These are phyloP conservation scores for Mucor circinelloides DNA, from an alignment of 371 early-diverging fungal species.

Conservation along the genomic window DNA sequence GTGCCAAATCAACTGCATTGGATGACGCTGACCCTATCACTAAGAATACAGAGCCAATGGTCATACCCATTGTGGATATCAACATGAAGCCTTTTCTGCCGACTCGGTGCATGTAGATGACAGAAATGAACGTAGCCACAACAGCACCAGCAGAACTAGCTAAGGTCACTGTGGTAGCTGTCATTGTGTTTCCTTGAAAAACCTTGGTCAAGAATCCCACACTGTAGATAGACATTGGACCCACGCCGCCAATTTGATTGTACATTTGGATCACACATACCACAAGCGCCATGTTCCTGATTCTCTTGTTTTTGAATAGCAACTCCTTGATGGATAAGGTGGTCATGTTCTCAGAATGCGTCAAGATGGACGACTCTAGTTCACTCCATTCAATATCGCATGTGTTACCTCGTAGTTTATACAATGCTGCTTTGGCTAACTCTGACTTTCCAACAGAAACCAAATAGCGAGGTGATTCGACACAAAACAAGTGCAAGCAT, in stretches of 20 bases:
- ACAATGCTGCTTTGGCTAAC: slow-evolving; percentile 55
- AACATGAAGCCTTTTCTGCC: slow-evolving; percentile 51
- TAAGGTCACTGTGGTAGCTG: slow-evolving; percentile 40
- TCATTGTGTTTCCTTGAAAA: slow-evolving; percentile 24
- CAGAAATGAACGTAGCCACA: slow-evolving; percentile 35
- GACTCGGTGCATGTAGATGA: slow-evolving; percentile 42
- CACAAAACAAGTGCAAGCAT: slow-evolving; percentile 57
- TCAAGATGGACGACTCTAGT: slow-evolving; percentile 27
- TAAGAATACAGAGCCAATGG: slow-evolving; percentile 36
- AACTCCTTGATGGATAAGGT: slow-evolving; percentile 37
- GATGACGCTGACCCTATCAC: slow-evolving; percentile 35
- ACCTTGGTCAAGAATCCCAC: slow-evolving; percentile 26
- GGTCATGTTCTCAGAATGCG: slow-evolving; percentile 8
- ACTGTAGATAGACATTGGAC: slow-evolving; percentile 46
- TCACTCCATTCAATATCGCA: slow-evolving; percentile 16
- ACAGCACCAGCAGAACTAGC: slow-evolving; percentile 41
- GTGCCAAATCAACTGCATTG: slow-evolving; percentile 6
- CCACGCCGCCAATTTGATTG: slow-evolving; percentile 48
- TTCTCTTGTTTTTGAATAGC: slow-evolving; percentile 30
- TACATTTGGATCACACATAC: slow-evolving; percentile 44
- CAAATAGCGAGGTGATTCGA: slow-evolving; percentile 77
- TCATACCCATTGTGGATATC: slow-evolving; percentile 38
- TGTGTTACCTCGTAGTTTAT: slow-evolving; percentile 57
- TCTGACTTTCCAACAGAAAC: slow-evolving; percentile 51
- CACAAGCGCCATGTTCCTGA: slow-evolving; percentile 25